phyloP scores from a whole-genome alignment of 1,139 yeast genomes.

The Debaryomyces nepalensis region DNA sequence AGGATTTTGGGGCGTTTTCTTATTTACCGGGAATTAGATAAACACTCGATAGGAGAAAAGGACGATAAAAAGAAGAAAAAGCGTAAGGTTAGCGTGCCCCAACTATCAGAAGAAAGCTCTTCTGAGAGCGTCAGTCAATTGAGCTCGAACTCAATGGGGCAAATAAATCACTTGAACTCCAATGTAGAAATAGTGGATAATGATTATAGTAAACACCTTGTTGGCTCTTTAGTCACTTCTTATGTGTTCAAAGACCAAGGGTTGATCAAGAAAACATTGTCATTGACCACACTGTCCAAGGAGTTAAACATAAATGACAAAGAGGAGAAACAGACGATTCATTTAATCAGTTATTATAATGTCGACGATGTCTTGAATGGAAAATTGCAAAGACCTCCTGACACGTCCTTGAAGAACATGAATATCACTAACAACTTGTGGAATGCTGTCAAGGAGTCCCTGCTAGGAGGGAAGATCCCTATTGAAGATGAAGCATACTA shows the following conservation, averaged over 20 bases:
- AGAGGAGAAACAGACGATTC: slow-evolving; percentile 57
- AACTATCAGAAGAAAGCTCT: slow-evolving; percentile 14
- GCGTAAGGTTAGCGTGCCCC: slow-evolving; percentile 29
- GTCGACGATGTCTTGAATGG: slow-evolving; percentile 72
- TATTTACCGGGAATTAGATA: slow-evolving; percentile 79
- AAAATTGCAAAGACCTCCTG: slow-evolving; percentile 61
- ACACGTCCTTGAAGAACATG: slow-evolving; percentile 55
- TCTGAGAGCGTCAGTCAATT: slow-evolving; percentile 8
- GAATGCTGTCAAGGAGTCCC: slow-evolving; percentile 62
- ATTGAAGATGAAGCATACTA: slow-evolving; percentile 58
- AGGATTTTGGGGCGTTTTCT: slow-evolving; percentile 82
- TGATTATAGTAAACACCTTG: slow-evolving; percentile 37
- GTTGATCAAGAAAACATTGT: slow-evolving; percentile 79
- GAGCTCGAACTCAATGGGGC: slow-evolving; percentile 17
- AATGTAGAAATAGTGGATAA: slow-evolving; percentile 15
- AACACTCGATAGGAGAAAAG: slow-evolving; percentile 44
- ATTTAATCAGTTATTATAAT: slow-evolving; percentile 76
- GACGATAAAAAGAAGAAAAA: slow-evolving; percentile 39
- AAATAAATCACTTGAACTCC: slow-evolving; percentile 10
- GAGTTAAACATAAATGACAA: slow-evolving; percentile 39
- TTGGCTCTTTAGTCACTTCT: slow-evolving; percentile 61
- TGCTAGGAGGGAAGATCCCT: slow-evolving; percentile 60
- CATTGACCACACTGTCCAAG: slow-evolving; percentile 49
- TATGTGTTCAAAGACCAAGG: slow-evolving; percentile 78
- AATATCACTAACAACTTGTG: slow-evolving; percentile 62